Conservation (phyloP, 1,139 yeast genomes). For the Scheffersomyces titani region DNA sequence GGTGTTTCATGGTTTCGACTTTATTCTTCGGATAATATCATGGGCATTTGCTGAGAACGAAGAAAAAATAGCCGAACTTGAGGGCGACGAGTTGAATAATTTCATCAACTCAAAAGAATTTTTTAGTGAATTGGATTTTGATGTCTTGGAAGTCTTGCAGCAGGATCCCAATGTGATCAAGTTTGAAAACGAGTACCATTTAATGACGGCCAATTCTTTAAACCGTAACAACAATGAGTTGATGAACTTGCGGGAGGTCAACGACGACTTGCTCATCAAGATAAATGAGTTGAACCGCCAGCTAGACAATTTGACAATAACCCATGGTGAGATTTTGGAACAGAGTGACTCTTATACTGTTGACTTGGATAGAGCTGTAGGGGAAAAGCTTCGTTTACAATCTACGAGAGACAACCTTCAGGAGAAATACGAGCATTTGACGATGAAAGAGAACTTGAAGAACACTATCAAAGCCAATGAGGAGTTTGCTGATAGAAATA, state of each 20-base stretch:
- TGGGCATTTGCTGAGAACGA: conserved; percentile 22
- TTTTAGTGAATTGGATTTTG: conserved; percentile 12
- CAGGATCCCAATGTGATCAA: conserved; percentile 34
- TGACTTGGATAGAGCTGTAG: conserved; percentile 26
- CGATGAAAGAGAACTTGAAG: conserved; percentile 47
- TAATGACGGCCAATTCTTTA: conserved; percentile 42
- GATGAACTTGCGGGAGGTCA: conserved; percentile 37
- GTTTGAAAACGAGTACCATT: conserved; percentile 47
- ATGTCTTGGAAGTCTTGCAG: conserved; percentile 18
- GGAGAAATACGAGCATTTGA: conserved; percentile 35
- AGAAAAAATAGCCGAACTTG: conserved; percentile 20
- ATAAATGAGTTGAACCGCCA: conserved; percentile 31
- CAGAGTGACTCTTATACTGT: conserved; percentile 34
- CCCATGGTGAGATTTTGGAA: conserved; percentile 40
- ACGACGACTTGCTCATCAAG: conserved; percentile 34
- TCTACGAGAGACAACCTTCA: conserved; percentile 22
- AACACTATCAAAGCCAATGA: conserved; percentile 48
- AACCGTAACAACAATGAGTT: conserved; percentile 43
- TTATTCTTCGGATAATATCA: conserved; percentile 30
- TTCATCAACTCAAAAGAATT: conserved; percentile 27
- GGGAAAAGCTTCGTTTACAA: conserved; percentile 20
- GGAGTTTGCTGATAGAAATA: conserved; percentile 40
- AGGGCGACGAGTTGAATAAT: conserved; percentile 31
- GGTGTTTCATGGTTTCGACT: conserved; percentile 44
- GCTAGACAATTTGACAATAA: conserved; percentile 32